These are phyloP conservation scores for Pseudevernia furfuracea DNA, from an alignment of 495 filamentous ascomycete genomes.

Conservation along the genomic window DNA sequence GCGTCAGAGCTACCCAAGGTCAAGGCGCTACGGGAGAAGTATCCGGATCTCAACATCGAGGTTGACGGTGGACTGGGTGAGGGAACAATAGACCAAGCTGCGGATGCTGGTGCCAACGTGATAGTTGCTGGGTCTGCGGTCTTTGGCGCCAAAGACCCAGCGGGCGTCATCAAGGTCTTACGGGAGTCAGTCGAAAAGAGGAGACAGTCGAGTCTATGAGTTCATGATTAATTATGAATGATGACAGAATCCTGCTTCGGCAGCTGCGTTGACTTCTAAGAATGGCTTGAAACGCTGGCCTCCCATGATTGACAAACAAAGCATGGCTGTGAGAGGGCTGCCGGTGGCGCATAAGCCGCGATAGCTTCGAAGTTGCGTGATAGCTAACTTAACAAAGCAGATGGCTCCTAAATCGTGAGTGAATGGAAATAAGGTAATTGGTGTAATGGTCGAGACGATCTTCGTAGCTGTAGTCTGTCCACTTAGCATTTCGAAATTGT, in stretches of 20 bases:
- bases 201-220: constrained; percentile 14
- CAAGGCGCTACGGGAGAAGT: constrained; percentile 66
- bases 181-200: constrained; percentile 63
- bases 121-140: constrained; percentile 97
- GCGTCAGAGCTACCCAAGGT: constrained; percentile 92
- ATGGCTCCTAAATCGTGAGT: background rate
- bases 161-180: constrained; percentile 71
- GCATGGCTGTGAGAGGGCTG: background rate
- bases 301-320: background rate
- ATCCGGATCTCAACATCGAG: constrained; percentile 91
- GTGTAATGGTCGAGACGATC: background rate
- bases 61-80: constrained; percentile 88
- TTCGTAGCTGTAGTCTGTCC: background rate
- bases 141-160: constrained; percentile 84
- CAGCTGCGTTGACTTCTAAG: background rate
- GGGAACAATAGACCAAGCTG: constrained; percentile 86
- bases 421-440: too few species aligned
- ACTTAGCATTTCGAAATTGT: background rate
- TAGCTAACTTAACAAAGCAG: background rate
- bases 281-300: background rate
- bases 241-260: background rate
- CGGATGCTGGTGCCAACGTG: constrained; percentile 93
- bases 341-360: background rate
- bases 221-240: background rate
- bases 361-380: background rate